These are phyloP conservation scores for Lachancea sp. DNA, from an alignment of 805 yeast genomes.

Conservation along the genomic window DNA sequence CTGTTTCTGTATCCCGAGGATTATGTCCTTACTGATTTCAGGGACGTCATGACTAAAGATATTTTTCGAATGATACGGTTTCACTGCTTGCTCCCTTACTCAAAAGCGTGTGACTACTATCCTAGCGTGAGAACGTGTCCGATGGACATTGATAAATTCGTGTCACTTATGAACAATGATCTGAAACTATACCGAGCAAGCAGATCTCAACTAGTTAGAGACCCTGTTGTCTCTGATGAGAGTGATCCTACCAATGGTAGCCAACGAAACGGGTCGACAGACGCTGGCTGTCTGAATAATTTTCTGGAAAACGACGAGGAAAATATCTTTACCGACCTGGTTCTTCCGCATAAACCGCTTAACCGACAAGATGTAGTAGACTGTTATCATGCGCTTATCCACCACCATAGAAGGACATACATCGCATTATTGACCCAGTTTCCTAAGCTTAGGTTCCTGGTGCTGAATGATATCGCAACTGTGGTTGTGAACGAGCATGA, in stretches of 20 bases:
- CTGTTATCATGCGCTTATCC: slow-evolving; percentile 35
- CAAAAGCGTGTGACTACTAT: slow-evolving; percentile 38
- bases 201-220: slow-evolving; percentile 19
- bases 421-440: slow-evolving; percentile 32
- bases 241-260: neutral
- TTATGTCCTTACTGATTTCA: slow-evolving; percentile 20
- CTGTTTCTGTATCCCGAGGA: slow-evolving; percentile 30
- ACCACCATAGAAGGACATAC: slow-evolving; percentile 33
- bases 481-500: slow-evolving; percentile 26
- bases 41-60: slow-evolving; percentile 32
- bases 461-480: slow-evolving; percentile 36
- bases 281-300: neutral
- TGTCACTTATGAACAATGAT: slow-evolving; percentile 23
- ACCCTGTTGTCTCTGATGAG: neutral
- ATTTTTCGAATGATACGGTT: slow-evolving; percentile 34
- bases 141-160: slow-evolving; percentile 31
- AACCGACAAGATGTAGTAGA: slow-evolving; percentile 30
- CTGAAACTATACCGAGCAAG: slow-evolving; percentile 21
- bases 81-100: slow-evolving; percentile 35
- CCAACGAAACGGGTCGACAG: neutral
- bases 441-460: slow-evolving; percentile 33
- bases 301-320: slow-evolving; percentile 7
- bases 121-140: slow-evolving; percentile 40
- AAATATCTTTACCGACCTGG: slow-evolving; percentile 3
- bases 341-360: slow-evolving; percentile 8